Evolutionary conservation across 768 basidiomycete genomes (phyloP).

Genomic region (Porphyrellus cyaneotinctus): DNA sequence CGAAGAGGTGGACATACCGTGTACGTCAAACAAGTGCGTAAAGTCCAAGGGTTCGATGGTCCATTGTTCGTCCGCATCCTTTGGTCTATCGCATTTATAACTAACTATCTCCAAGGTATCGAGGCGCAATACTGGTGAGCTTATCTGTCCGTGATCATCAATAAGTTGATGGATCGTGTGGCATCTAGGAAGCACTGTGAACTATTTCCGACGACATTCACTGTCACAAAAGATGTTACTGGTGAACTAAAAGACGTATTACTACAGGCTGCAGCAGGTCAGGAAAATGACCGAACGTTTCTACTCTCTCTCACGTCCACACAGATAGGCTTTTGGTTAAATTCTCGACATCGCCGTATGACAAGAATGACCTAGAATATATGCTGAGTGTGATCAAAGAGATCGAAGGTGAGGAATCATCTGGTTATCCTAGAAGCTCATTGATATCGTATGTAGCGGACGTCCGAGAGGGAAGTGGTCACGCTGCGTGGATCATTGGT

Average conservation of each 20-base stretch:
- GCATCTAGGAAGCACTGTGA: slow-evolving; percentile 29
- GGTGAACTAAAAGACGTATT: slow-evolving; percentile 20
- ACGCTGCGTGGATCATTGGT: slow-evolving; percentile 29
- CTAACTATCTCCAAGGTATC: slow-evolving; percentile 20
- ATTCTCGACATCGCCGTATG: slow-evolving; percentile 32
- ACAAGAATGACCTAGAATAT: slow-evolving; percentile 17
- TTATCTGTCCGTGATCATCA: too few species aligned
- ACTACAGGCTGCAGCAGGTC: slow-evolving; percentile 31
- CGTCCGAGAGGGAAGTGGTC: slow-evolving; percentile 3
- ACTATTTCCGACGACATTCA: slow-evolving; percentile 25
- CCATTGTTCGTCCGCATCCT: slow-evolving; percentile 21
- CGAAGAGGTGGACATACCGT: slow-evolving; percentile 16
- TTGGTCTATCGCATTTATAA: not conserved
- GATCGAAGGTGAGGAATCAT: slow-evolving; percentile 17
- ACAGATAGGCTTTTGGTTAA: slow-evolving; percentile 29
- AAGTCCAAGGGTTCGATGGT: slow-evolving; percentile 5
- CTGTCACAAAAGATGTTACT: slow-evolving; percentile 17
- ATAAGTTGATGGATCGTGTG: not conserved
- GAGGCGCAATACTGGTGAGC: slow-evolving; percentile 30
- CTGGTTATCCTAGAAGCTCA: not conserved
- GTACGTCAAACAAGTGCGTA: slow-evolving; percentile 21
- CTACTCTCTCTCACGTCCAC: not conserved
- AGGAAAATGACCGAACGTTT: not conserved
- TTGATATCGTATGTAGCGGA: slow-evolving; percentile 8
- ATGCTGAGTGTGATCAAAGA: slow-evolving; percentile 30